These are phyloP conservation scores for Aspergillus indologenus DNA, from an alignment of 495 filamentous ascomycete species.

Conservation along the genomic window DNA sequence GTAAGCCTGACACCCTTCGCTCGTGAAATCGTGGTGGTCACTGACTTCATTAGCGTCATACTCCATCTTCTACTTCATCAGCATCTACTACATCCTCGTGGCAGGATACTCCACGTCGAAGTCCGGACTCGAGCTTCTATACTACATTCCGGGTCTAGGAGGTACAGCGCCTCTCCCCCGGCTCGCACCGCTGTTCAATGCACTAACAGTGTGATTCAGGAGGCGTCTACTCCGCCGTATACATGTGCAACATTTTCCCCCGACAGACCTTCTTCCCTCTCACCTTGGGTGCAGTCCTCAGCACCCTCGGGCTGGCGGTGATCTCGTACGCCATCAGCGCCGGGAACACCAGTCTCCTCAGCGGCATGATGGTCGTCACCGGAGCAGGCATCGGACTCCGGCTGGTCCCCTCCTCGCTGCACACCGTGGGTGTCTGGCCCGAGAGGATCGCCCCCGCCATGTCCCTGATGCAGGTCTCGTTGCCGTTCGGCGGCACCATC, in stretches of 20 bases:
- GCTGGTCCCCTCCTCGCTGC: constrained; percentile 48
- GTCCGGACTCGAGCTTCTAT: constrained; percentile 52
- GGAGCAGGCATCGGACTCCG: constrained; percentile 54
- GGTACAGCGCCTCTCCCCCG: constrained; percentile 21
- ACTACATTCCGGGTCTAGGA: constrained; percentile 43
- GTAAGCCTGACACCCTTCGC: constrained; percentile 12
- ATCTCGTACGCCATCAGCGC: constrained; percentile 47
- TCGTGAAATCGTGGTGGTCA: not conserved
- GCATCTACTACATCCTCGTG: constrained; percentile 57
- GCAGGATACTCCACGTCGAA: constrained; percentile 40
- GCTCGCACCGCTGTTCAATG: not conserved
- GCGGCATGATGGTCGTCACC: constrained; percentile 58
- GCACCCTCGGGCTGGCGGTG: constrained; percentile 45
- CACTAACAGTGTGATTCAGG: constrained; percentile 22
- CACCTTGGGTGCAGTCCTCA: constrained; percentile 44
- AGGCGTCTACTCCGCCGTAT: constrained; percentile 53
- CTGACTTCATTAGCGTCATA: constrained; percentile 32
- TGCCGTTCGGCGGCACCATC: constrained; percentile 57
- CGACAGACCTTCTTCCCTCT: constrained; percentile 53
- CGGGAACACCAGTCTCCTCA: constrained; percentile 40
- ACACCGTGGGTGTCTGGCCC: constrained; percentile 54
- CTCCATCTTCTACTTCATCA: constrained; percentile 59
- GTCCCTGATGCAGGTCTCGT: constrained; percentile 48
- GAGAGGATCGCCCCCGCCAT: constrained; percentile 47
- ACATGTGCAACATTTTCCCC: constrained; percentile 54